Percentiles rank a stretch among this genome's conserved stretches.
Evolutionary conservation across 179 eudicot genomes (phyloP).

Genomic region (Corrigiola litoralis): DNA sequence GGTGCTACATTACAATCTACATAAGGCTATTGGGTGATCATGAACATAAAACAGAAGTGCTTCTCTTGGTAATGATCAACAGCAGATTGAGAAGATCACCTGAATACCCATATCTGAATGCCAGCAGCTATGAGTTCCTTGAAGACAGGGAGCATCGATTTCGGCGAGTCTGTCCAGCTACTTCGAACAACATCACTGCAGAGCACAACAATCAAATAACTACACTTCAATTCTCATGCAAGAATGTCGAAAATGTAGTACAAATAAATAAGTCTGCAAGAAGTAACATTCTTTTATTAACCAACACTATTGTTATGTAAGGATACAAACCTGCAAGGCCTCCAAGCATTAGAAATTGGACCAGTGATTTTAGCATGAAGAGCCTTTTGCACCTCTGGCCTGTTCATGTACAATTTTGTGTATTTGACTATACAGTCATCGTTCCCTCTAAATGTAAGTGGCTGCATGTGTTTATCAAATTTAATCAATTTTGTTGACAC

Average conservation of each 20-base stretch:
- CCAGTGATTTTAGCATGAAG: conserved; percentile 43
- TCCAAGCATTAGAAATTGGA: conserved; percentile 40
- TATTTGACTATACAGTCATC: conserved; percentile 40
- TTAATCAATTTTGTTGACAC: background rate
- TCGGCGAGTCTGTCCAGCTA: conserved; percentile 56
- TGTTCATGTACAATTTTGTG: conserved; percentile 47
- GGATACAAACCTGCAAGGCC: conserved; percentile 30
- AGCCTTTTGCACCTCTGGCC: conserved; percentile 50
- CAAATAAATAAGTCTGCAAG: background rate
- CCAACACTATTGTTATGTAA: background rate
- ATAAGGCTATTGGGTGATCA: no score
- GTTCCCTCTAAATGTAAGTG: conserved; percentile 27
- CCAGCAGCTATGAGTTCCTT: conserved; percentile 53
- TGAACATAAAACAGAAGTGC: no score
- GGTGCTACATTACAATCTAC: no score
- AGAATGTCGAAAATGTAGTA: background rate
- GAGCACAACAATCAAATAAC: background rate
- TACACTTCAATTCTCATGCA: background rate
- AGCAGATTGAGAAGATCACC: conserved; percentile 18
- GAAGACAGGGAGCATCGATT: conserved; percentile 53
- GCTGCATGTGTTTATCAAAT: conserved; percentile 11
- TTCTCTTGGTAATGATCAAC: no score
- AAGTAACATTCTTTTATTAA: background rate
- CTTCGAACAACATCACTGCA: conserved; percentile 47
- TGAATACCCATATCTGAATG: conserved; percentile 52